Evolutionary conservation across 2,329 filamentous ascomycete species (phyloP).

Genomic region (Aspergillus ochraceus): DNA sequence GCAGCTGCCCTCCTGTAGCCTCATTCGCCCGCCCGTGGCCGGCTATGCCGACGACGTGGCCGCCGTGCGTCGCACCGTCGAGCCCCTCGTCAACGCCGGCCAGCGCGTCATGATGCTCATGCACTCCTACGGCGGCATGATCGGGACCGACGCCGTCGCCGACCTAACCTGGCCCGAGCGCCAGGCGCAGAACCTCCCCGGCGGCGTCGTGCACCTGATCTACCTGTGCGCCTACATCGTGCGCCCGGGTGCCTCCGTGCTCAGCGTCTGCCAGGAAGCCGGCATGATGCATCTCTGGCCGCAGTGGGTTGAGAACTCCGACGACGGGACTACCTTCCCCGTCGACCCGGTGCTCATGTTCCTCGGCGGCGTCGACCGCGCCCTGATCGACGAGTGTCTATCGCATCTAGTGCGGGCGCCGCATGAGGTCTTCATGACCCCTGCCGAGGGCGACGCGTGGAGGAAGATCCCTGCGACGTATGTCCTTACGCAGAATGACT

Average conservation of each 20-base stretch:
- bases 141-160: constrained; percentile 21
- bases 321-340: constrained; percentile 1
- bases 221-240: constrained; percentile 24
- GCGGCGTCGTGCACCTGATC: constrained; percentile 22
- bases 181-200: constrained; percentile 3
- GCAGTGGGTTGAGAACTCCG: neutral
- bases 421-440: neutral
- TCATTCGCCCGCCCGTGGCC: constrained; percentile 7
- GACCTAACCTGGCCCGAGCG: constrained; percentile 15
- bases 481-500: constrained; percentile 15
- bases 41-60: constrained; percentile 12
- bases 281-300: constrained; percentile 9
- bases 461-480: constrained; percentile 14
- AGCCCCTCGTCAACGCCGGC: constrained; percentile 8
- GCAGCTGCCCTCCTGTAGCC: constrained; percentile 17
- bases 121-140: constrained; percentile 28
- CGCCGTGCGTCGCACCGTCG: constrained; percentile 8
- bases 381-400: neutral
- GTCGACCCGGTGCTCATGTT: constrained; percentile 2
- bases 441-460: constrained; percentile 10
- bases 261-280: constrained; percentile 10
- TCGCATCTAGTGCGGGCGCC: constrained; percentile 4
- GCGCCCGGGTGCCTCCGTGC: constrained; percentile 5
- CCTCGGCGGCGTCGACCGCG: neutral
- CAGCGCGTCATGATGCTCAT: constrained; percentile 21